Percentiles rank a stretch among this genome's conserved stretches.
phyloP scores from a whole-genome alignment of 371 early-diverging fungal species.

The Coemansia sp. region DNA sequence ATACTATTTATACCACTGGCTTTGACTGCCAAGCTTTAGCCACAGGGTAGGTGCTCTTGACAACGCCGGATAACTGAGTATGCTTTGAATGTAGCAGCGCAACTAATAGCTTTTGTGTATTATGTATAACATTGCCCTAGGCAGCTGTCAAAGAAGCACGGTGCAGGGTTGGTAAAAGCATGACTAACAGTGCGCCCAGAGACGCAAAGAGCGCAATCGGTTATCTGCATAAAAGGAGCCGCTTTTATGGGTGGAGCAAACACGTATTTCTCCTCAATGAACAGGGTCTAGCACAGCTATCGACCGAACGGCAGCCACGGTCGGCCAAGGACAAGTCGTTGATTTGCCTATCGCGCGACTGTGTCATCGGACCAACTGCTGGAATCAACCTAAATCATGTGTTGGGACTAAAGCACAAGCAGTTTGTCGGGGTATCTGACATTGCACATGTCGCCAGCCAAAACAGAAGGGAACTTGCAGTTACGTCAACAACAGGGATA shows the following conservation, averaged over 20 bases:
- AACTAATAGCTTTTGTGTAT: neutral
- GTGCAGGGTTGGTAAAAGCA: neutral
- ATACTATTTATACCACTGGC: neutral
- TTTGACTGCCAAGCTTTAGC: neutral
- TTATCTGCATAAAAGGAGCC: slow-evolving; percentile 38
- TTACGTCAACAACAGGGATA: slow-evolving; percentile 14
- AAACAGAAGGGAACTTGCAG: slow-evolving; percentile 23
- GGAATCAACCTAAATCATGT: slow-evolving; percentile 12
- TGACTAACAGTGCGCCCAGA: neutral
- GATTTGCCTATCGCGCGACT: neutral
- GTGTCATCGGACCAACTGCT: slow-evolving; percentile 25
- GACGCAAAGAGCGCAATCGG: slow-evolving; percentile 18
- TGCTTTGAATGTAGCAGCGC: neutral
- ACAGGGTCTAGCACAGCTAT: slow-evolving; percentile 21
- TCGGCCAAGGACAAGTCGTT: neutral
- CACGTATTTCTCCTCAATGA: slow-evolving; percentile 24
- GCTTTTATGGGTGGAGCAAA: slow-evolving; percentile 46
- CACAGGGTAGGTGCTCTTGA: neutral
- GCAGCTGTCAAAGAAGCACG: neutral
- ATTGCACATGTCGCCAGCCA: slow-evolving; percentile 18
- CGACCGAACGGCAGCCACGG: slow-evolving; percentile 12
- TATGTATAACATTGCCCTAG: no score
- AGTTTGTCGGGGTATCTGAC: slow-evolving; percentile 7
- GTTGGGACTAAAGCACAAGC: slow-evolving; percentile 16
- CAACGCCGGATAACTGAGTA: neutral